phyloP scores from a whole-genome alignment of 75 land plant genomes.

The Pinus tabuliformis region DNA sequence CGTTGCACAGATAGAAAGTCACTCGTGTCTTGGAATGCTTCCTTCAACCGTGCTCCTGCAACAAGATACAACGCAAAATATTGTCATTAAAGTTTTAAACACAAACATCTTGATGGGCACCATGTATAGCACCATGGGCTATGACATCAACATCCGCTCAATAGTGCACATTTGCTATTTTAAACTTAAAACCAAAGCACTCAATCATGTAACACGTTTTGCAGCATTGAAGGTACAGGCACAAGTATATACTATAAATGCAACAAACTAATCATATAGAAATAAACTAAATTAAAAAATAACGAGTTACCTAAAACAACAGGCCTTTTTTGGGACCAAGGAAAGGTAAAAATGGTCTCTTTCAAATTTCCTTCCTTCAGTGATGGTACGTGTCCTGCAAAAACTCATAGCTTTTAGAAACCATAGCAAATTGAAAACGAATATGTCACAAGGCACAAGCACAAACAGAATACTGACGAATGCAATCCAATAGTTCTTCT shows the following conservation, averaged over 20 bases:
- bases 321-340: constrained; percentile 71
- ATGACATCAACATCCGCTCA: neutral
- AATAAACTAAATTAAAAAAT: neutral
- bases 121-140: neutral
- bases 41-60: constrained; percentile 81
- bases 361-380: constrained; percentile 72
- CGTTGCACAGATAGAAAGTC: constrained; percentile 58
- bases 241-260: neutral
- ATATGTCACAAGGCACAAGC: no score
- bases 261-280: neutral
- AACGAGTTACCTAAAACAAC: constrained; percentile 61
- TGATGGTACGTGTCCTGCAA: constrained; percentile 86
- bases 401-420: neutral
- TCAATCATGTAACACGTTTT: neutral
- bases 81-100: neutral
- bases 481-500: neutral
- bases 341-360: constrained; percentile 65
- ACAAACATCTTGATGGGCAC: neutral
- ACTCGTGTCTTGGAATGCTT: constrained; percentile 78
- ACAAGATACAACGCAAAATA: neutral
- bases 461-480: no score
- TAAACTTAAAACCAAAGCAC: neutral
- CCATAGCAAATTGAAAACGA: neutral
- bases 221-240: neutral
- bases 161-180: neutral